Base-by-base conservation (phyloP, 1,284 basidiomycete species). In the Ustilago sp. region DNA sequence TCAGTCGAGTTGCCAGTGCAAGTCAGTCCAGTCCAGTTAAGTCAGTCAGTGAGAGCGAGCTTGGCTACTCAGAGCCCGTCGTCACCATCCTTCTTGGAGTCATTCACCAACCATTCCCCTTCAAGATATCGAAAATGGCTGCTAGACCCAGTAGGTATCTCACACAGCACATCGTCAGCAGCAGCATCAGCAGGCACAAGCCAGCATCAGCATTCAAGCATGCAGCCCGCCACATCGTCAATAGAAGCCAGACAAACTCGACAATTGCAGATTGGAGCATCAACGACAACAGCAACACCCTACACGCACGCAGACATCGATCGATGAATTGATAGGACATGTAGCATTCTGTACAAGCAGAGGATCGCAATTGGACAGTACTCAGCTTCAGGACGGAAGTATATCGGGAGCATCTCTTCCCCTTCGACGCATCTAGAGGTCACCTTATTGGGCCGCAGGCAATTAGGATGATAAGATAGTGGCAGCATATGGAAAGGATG, bases 91-190 rank as follows among this genome's bases (percentile, higher is more conserved):
- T 78, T 72, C 76, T 66, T 65, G 68, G 59, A 70, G 35, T 69
- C 67, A 68, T 76, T 66, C 77, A 69, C 70, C 73, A 73, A 62
- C 73, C 77, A 75, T 79, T 51, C 35, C 48, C 59, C 74, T 73
- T 77, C 77, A 80, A 80, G 74, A 74, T 67, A 74, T 67, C 76
- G 68, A 80, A 73, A 77, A 80, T 80, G 78, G 78, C 78, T 77
- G 74, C 78, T 77, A 71, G 78, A 80, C 78, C 78, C 62, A 80
- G 78, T 80, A 77, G 64, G 78, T 74, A 77, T 72, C 58, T 39
- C 57, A 51, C 28, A 45, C 65, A 50, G 45, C 61, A 45, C 57
- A 51, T 41, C 61, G 38, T 28, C 64, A 67, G 48, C 52, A 55
- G 34, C 62, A 67, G 54, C 57, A 63, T 47, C 52, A 38, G 17